Percentiles rank a stretch among this genome's conserved stretches.
Evolutionary conservation across 768 basidiomycete genomes (phyloP).

Genomic region (Myochromella boudieri): DNA sequence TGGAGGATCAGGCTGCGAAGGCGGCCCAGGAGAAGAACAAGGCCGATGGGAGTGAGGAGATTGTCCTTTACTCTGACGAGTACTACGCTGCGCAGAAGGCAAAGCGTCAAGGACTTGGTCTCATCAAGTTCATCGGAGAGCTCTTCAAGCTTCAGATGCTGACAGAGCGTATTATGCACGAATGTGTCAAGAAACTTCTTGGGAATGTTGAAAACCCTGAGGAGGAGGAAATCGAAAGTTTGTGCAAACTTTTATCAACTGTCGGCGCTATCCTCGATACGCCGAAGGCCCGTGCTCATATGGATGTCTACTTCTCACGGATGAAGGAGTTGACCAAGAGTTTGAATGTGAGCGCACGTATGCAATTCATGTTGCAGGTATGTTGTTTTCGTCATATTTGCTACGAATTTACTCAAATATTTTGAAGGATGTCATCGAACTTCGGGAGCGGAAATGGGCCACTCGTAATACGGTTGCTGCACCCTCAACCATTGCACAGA

Average conservation of each 20-base stretch:
- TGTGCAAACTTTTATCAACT: constrained; percentile 90
- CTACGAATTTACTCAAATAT: constrained; percentile 10
- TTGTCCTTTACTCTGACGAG: constrained; percentile 89
- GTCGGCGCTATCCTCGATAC: constrained; percentile 85
- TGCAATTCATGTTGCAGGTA: constrained; percentile 96
- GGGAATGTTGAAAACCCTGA: constrained; percentile 93
- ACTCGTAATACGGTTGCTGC: constrained; percentile 69
- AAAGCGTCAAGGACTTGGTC: constrained; percentile 93
- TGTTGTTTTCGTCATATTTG: constrained; percentile 21
- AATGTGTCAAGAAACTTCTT: constrained; percentile 94
- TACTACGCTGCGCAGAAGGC: constrained; percentile 97
- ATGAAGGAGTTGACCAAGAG: constrained; percentile 84
- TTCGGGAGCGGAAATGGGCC: constrained; percentile 83
- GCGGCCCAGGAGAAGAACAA: constrained; percentile 60
- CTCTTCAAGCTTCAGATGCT: constrained; percentile 99
- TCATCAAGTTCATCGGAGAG: constrained; percentile 98
- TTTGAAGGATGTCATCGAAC: constrained; percentile 83
- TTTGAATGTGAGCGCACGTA: constrained; percentile 75
- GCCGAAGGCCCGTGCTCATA: constrained; percentile 75
- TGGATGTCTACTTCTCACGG: constrained; percentile 91
- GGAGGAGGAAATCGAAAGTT: constrained; percentile 96
- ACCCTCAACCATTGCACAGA: constrained; percentile 84
- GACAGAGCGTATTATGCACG: constrained; percentile 97
- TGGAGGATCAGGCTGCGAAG: constrained; percentile 80
- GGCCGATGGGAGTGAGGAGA: constrained; percentile 53